A percentile compares a stretch with the other conserved stretches of the same genome.
Evolutionary conservation across 1,284 basidiomycete genomes (phyloP).

Genomic region (Apiotrichum akiyoshidainum): DNA sequence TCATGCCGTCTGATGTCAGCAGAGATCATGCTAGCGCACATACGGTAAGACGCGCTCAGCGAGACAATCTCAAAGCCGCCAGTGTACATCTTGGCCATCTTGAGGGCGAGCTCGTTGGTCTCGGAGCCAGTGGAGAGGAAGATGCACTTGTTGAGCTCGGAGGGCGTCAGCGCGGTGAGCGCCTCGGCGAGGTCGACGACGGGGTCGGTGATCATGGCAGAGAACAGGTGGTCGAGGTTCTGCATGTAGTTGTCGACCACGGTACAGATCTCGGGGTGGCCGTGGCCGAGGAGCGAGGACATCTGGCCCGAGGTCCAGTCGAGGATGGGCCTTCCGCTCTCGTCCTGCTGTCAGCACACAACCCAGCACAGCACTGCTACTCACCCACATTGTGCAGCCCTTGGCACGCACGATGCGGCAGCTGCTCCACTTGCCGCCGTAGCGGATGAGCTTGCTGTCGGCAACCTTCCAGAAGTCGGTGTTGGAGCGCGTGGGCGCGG

Average conservation of each 20-base stretch:
- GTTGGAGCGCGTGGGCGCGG: constrained; percentile 3
- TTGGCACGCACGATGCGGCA: constrained; percentile 24
- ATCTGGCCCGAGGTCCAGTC: constrained; percentile 44
- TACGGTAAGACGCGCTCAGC: constrained; percentile 31
- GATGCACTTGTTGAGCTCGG: constrained; percentile 28
- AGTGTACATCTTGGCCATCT: constrained; percentile 44
- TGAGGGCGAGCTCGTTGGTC: constrained; percentile 38
- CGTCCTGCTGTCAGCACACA: constrained; percentile 22
- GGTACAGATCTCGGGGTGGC: constrained; percentile 37
- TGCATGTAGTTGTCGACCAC: constrained; percentile 27
- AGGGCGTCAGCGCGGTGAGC: constrained; percentile 28
- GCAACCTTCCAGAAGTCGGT: constrained; percentile 27
- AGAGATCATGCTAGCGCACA: neutral
- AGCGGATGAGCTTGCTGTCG: constrained; percentile 26
- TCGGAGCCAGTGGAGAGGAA: constrained; percentile 41
- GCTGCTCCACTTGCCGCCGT: constrained; percentile 19
- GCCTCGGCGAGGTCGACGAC: constrained; percentile 30
- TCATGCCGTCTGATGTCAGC: constrained; percentile 32
- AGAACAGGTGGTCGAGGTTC: constrained; percentile 41
- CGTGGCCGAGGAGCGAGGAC: constrained; percentile 34
- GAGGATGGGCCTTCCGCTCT: constrained; percentile 32
- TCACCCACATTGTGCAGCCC: constrained; percentile 20
- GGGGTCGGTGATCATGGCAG: constrained; percentile 34
- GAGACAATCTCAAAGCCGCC: constrained; percentile 39
- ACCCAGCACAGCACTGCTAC: neutral